These are phyloP conservation scores for Penicillium coprophilum DNA, from an alignment of 495 filamentous ascomycete species.

Conservation along the genomic window DNA sequence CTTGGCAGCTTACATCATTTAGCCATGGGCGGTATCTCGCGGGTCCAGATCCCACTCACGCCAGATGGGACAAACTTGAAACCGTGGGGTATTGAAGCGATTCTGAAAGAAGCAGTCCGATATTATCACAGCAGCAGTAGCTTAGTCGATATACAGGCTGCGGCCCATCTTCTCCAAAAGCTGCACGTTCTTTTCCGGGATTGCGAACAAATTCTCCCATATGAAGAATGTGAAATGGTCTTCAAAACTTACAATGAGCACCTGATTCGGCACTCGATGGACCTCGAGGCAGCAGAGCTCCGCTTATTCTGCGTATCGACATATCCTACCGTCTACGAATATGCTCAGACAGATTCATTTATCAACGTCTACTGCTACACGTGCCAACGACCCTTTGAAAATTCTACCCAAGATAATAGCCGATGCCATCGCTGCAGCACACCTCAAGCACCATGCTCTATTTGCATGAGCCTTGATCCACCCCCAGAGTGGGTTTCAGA, in stretches of 20 bases:
- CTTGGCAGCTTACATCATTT: conserved; percentile 5
- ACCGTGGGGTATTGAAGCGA: conserved; percentile 51
- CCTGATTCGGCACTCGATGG: conserved; percentile 62
- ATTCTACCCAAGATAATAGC: conserved; percentile 41
- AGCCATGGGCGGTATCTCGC: conserved; percentile 25
- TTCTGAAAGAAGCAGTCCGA: conserved; percentile 45
- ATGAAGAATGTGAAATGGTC: conserved; percentile 49
- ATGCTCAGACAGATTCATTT: conserved; percentile 50
- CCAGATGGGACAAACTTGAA: conserved; percentile 36
- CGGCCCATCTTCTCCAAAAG: conserved; percentile 48
- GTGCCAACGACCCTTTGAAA: conserved; percentile 48
- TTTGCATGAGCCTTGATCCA: conserved; percentile 48
- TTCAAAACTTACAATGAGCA: conserved; percentile 65
- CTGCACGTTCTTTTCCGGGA: conserved; percentile 43
- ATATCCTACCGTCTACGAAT: conserved; percentile 61
- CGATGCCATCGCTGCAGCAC: conserved; percentile 47
- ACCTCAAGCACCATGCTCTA: conserved; percentile 44
- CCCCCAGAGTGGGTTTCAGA: conserved; percentile 50
- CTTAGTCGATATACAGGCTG: conserved; percentile 47
- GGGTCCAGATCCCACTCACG: conserved; percentile 32
- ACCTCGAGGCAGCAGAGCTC: conserved; percentile 65
- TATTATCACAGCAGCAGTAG: conserved; percentile 44
- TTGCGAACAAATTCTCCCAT: conserved; percentile 44
- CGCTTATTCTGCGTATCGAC: conserved; percentile 63
- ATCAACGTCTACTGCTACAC: conserved; percentile 51